Evolutionary conservation across 1,139 yeast species (phyloP), one percentile per base, ranked within the genome.

Genomic region (Pneumocystis sp.): DNA sequence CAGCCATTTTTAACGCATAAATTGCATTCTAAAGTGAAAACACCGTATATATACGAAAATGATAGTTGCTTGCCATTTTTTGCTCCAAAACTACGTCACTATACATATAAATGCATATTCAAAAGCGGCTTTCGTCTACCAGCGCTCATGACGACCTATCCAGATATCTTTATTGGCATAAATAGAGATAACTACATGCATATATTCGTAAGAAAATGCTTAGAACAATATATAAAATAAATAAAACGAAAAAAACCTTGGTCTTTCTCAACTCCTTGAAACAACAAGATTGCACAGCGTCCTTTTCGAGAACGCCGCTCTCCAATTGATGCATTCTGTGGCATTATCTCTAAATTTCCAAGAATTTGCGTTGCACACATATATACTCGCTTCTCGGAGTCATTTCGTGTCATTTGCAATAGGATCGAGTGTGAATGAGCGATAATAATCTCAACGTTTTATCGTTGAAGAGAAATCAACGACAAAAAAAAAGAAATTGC

Each of bases 31-130:
- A 25, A 12, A 12, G 37, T 8, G 37, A 37, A n/a, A 8, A 39
- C 15, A 65, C 66, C 8, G 65, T 45, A 34, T 65, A 64, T 4
- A 65, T 45, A 6, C 57, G 34, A 56, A 65, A 65, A 34, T 65
- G 66, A n/a, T 60, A 40, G 5, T 50, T 39, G 3, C 62, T 59
- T 29, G 57, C 65, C 60, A 50, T 44, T 42, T 50, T 50, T 29
- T 63, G 63, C 19, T 60, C n/a, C 50, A 63, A 35, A 35, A 60
- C 42, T 19, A 63, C 37, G 17, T 63, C 39, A 6, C 61, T 59
- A 25, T 6, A 10, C 5, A 12, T 31, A 39, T 59, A 12, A 39
- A 39, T 21, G n/a, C n/a, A 31, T 15, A 15, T 21, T 39, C 31
- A 21, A 12, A 25, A 21, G 6, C 15, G 3, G 4, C 5, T 39